phyloP scores from a whole-genome alignment of 78 protist genomes.

The Isochrysis galbana region DNA sequence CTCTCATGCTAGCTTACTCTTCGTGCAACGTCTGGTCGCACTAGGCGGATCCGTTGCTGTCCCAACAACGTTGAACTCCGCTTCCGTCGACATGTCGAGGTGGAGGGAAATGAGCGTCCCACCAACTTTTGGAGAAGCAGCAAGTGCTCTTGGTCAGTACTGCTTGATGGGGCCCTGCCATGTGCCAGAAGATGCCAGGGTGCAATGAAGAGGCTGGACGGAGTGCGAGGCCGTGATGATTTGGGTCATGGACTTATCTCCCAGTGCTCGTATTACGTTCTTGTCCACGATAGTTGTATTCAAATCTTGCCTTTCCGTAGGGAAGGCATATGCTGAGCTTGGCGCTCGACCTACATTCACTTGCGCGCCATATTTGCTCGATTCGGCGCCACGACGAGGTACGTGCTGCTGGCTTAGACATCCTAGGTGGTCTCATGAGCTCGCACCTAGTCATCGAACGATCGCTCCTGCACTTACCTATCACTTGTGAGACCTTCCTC shows the following conservation, averaged over 20 bases:
- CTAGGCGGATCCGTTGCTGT: background rate
- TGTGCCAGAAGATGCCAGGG: too few species aligned
- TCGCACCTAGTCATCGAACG: too few species aligned
- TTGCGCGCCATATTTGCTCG: conserved; percentile 14
- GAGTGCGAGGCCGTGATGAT: too few species aligned
- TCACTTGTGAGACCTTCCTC: too few species aligned
- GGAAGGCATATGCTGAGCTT: background rate
- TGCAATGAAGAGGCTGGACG: too few species aligned
- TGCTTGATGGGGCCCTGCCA: too few species aligned
- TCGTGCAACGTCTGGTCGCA: background rate
- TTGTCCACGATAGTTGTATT: background rate
- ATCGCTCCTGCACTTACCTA: too few species aligned
- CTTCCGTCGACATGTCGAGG: background rate
- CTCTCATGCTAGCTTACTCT: background rate
- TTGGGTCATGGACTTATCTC: background rate
- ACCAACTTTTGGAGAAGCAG: background rate
- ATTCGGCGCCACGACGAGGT: background rate
- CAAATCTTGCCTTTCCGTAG: background rate
- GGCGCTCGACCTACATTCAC: background rate
- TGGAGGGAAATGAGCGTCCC: background rate
- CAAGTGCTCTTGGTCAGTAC: background rate
- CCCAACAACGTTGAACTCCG: background rate
- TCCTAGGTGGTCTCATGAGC: too few species aligned
- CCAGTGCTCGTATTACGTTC: background rate
- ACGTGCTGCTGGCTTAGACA: too few species aligned